Base-by-base conservation (phyloP, 768 basidiomycete species). In the Lactarius deliciosus region DNA sequence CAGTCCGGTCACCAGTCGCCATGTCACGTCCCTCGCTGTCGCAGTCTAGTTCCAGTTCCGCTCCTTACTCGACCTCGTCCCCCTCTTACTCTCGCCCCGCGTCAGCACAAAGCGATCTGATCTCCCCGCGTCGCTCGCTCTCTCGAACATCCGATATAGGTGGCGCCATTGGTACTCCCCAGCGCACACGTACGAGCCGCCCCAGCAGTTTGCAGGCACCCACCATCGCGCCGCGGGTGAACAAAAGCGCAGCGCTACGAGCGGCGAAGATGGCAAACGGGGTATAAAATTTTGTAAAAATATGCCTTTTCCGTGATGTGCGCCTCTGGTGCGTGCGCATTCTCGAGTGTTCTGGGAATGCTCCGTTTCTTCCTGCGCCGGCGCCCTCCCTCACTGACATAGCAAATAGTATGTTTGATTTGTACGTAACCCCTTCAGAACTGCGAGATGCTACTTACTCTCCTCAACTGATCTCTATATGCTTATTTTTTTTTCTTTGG, bases 211-310 rank as follows among this genome's bases (percentile, higher is more conserved):
- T 84, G 54, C 78, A 77, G 60, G 79, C 81, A 1, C 90, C 92
- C 1, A 79, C 81, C 5, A 90, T 92, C 66, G 75, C 76, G 10
- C 92, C 92, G 9, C 81, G 89, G 62, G 83, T 80, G 68, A 94
- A 94, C 76, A 86, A 82, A 75, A 92, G 88, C 71, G 91, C 92
- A 2, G 77, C 85, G 7, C 74, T 94, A 62, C 81, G 91, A 28
- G 84, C 81, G 13, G 88, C 87, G 68, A 92, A 92, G 79, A 80
- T 84, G 77, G 88, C 83, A 65, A 80, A 55, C 22, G 68, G 64
- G 22, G 61, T 38, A 45, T 68, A 34, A 4, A 18, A 38, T 18
- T 22, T 22, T 25, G 11, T 25, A 25, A 25, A 50, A 25, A 22
- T 50, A 50, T n/a, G 41, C 16, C 13, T 5, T 15, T 50, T 50